A percentile compares a stretch with the other conserved stretches of the same genome.
Evolutionary conservation across 169 alveolate genomes (phyloP).

Genomic region (Cyclospora cayetanensis): DNA sequence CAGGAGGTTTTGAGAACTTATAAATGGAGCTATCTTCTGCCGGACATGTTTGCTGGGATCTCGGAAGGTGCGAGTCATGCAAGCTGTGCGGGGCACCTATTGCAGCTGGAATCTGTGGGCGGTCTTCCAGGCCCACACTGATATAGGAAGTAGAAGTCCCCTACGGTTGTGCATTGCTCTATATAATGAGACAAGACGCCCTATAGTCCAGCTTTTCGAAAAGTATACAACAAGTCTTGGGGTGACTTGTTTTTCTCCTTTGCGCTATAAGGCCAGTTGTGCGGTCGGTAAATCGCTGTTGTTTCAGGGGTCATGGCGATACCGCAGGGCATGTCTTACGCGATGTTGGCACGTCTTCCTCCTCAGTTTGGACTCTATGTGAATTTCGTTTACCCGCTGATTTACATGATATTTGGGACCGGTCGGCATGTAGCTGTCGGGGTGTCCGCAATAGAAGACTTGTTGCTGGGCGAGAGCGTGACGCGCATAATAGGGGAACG

Average conservation of each 20-base stretch:
- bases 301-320: constrained; percentile 73
- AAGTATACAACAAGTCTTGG: not conserved
- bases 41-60: constrained; percentile 66
- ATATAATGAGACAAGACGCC: not conserved
- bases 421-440: constrained; percentile 68
- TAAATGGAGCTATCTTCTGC: constrained; percentile 36
- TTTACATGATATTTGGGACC: constrained; percentile 72
- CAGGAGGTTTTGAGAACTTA: constrained; percentile 50
- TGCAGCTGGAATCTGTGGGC: too few species aligned
- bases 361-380: constrained; percentile 72
- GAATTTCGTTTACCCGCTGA: constrained; percentile 62
- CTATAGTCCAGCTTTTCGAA: not conserved
- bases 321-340: constrained; percentile 75
- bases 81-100: too few species aligned
- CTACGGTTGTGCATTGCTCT: too few species aligned
- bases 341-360: constrained; percentile 74
- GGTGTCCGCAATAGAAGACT: constrained; percentile 71
- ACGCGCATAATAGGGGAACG: constrained; percentile 63
- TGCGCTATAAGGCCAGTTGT: not conserved
- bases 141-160: too few species aligned
- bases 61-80: constrained; percentile 70
- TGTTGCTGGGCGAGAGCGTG: constrained; percentile 70
- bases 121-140: too few species aligned
- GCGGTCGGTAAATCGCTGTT: not conserved
- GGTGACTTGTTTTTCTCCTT: not conserved